phyloP scores from a whole-genome alignment of 768 basidiomycete genomes.

The Rhizopogon vesiculosus region DNA sequence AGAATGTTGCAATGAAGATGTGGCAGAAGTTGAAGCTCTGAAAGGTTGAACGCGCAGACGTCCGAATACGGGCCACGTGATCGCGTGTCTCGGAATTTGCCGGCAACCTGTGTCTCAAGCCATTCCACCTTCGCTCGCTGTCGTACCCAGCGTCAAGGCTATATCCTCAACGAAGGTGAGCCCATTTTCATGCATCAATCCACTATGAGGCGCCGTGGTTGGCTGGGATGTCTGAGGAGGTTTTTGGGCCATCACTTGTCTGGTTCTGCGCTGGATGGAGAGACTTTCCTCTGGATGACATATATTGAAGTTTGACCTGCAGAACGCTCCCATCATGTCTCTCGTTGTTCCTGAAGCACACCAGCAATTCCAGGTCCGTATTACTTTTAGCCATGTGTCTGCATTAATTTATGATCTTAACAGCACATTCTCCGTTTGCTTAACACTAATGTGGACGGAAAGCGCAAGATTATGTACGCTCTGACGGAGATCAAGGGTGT shows the following conservation, averaged over 20 bases:
- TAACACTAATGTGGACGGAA: constrained; percentile 99
- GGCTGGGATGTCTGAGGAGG: not conserved
- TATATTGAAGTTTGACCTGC: not conserved
- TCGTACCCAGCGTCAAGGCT: constrained; percentile 11
- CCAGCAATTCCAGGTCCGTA: constrained; percentile 86
- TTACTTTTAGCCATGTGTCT: not conserved
- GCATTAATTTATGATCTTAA: not conserved
- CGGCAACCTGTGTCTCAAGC: constrained; percentile 18
- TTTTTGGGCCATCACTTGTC: not conserved
- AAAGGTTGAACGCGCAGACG: constrained; percentile 2
- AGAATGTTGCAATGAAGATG: not conserved
- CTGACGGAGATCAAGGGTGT: constrained; percentile 99
- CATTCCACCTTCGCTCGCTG: not conserved
- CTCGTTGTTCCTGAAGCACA: constrained; percentile 95
- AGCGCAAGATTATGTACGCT: constrained; percentile 99
- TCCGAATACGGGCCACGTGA: constrained; percentile 19
- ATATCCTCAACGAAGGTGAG: constrained; percentile 21
- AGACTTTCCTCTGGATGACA: not conserved
- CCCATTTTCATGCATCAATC: constrained; percentile 1
- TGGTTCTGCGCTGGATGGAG: constrained; percentile 15
- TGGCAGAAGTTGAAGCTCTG: not conserved
- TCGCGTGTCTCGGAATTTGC: constrained; percentile 13
- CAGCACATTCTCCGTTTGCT: constrained; percentile 99
- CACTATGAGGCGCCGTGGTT: not conserved
- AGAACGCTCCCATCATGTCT: constrained; percentile 61